phyloP scores from a whole-genome alignment of 2,329 filamentous ascomycete genomes.

The Daldinia sp. region DNA sequence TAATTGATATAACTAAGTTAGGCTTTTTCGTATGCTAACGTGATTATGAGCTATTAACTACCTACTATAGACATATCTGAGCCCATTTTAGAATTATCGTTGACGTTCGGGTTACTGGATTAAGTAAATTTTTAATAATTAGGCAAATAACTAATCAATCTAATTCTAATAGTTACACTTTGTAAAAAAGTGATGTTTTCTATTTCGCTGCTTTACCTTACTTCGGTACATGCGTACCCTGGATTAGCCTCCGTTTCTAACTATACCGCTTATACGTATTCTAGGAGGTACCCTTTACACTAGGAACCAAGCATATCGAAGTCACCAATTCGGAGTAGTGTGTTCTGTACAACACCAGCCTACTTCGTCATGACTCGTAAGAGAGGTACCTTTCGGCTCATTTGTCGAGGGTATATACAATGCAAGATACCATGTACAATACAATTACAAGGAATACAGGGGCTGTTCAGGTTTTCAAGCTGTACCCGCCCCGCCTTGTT shows the following conservation, averaged over 20 bases:
- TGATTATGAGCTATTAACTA: neutral
- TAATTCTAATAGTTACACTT: neutral
- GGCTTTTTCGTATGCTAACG: neutral
- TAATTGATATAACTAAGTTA: conserved; percentile 4
- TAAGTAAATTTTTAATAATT: neutral
- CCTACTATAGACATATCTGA: neutral
- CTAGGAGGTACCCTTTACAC: too few species aligned
- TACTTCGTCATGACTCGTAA: conserved; percentile 22
- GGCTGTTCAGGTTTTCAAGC: conserved; percentile 10
- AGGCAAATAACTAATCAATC: neutral
- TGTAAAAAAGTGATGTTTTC: neutral
- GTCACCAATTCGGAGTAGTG: neutral
- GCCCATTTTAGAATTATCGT: neutral
- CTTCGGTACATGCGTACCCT: neutral
- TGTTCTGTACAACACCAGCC: conserved; percentile 15
- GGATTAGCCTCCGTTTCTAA: neutral
- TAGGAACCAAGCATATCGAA: neutral
- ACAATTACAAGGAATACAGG: too few species aligned
- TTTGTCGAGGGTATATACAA: conserved; percentile 12
- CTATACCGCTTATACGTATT: neutral
- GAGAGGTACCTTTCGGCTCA: neutral
- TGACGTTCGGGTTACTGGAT: neutral
- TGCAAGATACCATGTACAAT: too few species aligned
- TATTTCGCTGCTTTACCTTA: too few species aligned
- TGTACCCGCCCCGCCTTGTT: conserved; percentile 19